Percentiles rank a stretch among this genome's conserved stretches.
These are phyloP conservation scores for Volvox reticuliferus DNA, from an alignment of 139 green algal species.

Conservation along the genomic window DNA sequence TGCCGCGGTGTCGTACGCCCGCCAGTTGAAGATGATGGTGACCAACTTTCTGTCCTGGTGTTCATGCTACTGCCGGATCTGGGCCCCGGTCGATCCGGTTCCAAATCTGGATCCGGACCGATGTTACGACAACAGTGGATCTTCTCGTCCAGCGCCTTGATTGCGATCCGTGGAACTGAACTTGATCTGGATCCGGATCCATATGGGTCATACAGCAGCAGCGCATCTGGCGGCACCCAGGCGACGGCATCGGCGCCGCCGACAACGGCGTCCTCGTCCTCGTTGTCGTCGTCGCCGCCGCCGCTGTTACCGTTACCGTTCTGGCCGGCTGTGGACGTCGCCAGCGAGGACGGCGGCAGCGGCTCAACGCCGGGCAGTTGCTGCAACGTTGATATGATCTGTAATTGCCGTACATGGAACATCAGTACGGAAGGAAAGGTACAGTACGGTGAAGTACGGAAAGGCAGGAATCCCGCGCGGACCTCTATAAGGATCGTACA, in stretches of 20 bases:
- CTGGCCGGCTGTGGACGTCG: too few relatives aligned
- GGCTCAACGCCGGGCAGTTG: neutral
- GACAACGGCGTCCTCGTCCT: neutral
- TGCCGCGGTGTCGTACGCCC: neutral
- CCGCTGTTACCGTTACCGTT: too few relatives aligned
- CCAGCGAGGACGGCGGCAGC: neutral
- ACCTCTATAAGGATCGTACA: too few relatives aligned
- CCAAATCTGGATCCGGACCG: neutral
- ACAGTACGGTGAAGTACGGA: too few relatives aligned
- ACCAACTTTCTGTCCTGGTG: neutral
- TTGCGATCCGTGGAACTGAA: neutral
- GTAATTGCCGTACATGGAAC: neutral
- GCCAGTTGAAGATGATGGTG: neutral
- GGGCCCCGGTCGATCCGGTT: neutral
- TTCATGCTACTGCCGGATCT: neutral
- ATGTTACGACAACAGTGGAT: conserved; percentile 16
- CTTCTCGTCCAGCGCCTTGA: conserved; percentile 20
- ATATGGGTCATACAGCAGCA: neutral
- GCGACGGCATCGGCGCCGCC: neutral
- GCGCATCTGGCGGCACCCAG: conserved; percentile 19
- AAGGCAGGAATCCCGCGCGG: too few relatives aligned
- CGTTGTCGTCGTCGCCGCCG: too few relatives aligned
- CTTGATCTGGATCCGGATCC: neutral
- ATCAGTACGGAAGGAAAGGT: neutral
- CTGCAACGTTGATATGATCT: neutral